Percentiles rank a stretch among this genome's conserved stretches.
Conservation (phyloP, 306 rosid genomes). For the Rosa chinensis region DNA sequence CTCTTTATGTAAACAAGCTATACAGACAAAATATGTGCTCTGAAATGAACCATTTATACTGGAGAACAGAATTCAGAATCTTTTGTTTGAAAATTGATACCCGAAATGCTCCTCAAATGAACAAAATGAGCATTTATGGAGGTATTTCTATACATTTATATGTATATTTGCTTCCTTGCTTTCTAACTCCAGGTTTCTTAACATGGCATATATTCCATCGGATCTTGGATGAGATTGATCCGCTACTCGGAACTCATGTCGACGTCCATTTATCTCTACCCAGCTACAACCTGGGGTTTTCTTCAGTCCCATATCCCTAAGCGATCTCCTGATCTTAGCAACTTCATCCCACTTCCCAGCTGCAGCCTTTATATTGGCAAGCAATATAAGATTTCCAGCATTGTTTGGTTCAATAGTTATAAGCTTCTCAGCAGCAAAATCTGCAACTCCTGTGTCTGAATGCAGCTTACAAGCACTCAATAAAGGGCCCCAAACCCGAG, state of each 20-base stretch:
- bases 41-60: not conserved
- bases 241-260: conserved; percentile 68
- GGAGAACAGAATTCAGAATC: not conserved
- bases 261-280: conserved; percentile 64
- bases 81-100: not conserved
- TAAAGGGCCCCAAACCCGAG: conserved; percentile 73
- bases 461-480: conserved; percentile 72
- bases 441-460: conserved; percentile 53
- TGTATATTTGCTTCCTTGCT: conserved; percentile 34
- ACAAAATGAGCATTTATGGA: not conserved
- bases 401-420: conserved; percentile 68
- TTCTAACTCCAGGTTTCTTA: conserved; percentile 54
- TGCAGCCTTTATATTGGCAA: conserved; percentile 79
- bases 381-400: conserved; percentile 71
- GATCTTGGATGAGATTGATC: conserved; percentile 66
- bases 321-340: conserved; percentile 65
- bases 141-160: conserved; percentile 14
- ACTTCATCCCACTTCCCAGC: conserved; percentile 81
- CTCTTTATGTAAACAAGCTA: not conserved
- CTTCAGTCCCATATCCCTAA: conserved; percentile 63
- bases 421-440: conserved; percentile 73
- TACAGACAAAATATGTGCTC: not conserved
- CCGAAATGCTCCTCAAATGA: not conserved
- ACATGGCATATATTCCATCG: conserved; percentile 45
- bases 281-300: conserved; percentile 76